Evolutionary conservation across 345 rosid species (phyloP).

Genomic region (Syzygium grande): DNA sequence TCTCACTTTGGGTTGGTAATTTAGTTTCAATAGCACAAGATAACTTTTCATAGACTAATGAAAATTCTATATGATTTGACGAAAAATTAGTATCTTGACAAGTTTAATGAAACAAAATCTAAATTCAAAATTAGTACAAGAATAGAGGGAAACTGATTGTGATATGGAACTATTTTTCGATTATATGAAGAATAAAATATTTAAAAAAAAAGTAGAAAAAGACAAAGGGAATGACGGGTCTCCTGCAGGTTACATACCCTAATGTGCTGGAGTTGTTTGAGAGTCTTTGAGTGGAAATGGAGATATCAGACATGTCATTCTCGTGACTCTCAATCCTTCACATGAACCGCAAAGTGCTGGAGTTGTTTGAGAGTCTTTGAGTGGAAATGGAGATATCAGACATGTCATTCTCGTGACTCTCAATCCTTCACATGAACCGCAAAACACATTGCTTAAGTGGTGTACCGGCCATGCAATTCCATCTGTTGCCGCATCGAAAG

Average conservation of each 20-base stretch:
- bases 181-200: too few relatives aligned
- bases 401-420: slow-evolving; percentile 81
- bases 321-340: slow-evolving; percentile 14
- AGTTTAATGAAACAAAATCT: too few relatives aligned
- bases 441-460: slow-evolving; percentile 64
- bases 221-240: neutral
- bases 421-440: slow-evolving; percentile 55
- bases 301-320: slow-evolving; percentile 70
- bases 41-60: too few relatives aligned
- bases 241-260: slow-evolving; percentile 72
- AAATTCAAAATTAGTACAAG: too few relatives aligned
- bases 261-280: slow-evolving; percentile 88
- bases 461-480: slow-evolving; percentile 79
- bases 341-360: too few relatives aligned
- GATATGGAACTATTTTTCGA: too few relatives aligned
- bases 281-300: slow-evolving; percentile 74
- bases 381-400: slow-evolving; percentile 74
- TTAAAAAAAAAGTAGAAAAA: too few relatives aligned
- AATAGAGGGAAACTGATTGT: too few relatives aligned
- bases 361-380: slow-evolving; percentile 59
- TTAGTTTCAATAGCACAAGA: too few relatives aligned
- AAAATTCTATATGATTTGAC: too few relatives aligned
- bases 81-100: too few relatives aligned
- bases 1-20: too few relatives aligned
- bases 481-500: slow-evolving; percentile 75